These are phyloP conservation scores for Otatea glauca DNA, from an alignment of 176 grass and related monocot species.

Conservation along the genomic window DNA sequence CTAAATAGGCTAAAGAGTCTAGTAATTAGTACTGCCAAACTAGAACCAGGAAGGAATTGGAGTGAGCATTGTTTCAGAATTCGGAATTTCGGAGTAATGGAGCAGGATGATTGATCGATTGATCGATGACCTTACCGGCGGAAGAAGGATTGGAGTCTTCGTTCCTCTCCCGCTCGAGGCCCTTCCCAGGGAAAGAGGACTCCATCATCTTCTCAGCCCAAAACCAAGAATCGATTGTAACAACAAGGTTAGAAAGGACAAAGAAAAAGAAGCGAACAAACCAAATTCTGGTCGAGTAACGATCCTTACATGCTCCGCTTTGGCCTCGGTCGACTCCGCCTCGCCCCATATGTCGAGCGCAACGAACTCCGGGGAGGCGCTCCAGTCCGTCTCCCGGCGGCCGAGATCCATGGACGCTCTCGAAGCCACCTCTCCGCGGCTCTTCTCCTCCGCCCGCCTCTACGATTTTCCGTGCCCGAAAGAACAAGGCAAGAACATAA, in stretches of 20 bases:
- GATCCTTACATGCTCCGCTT: slow-evolving; percentile 9
- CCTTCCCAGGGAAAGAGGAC: slow-evolving; percentile 12
- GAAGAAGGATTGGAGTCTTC: slow-evolving; percentile 20
- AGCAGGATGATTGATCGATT: background rate
- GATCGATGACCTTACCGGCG: slow-evolving; percentile 32
- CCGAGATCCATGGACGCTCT: slow-evolving; percentile 35
- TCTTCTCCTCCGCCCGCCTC: background rate
- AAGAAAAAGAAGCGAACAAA: background rate
- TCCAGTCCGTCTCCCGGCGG: slow-evolving; percentile 31
- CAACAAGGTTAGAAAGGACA: background rate
- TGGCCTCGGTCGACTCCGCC: background rate
- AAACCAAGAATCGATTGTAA: background rate
- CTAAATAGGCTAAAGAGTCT: slow-evolving; percentile 12
- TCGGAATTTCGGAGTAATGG: background rate
- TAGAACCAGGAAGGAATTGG: background rate
- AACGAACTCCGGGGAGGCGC: slow-evolving; percentile 35
- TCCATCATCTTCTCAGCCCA: slow-evolving; percentile 11
- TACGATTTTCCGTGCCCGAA: background rate
- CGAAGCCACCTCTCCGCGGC: background rate
- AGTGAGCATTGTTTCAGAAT: background rate
- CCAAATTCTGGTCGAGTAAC: background rate
- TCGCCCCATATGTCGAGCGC: slow-evolving; percentile 42
- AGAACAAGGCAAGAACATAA: background rate
- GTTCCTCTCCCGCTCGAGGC: slow-evolving; percentile 18
- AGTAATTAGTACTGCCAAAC: background rate